These are phyloP conservation scores for Aspergillus tanneri DNA, from an alignment of 2,329 filamentous ascomycete genomes.

Conservation along the genomic window DNA sequence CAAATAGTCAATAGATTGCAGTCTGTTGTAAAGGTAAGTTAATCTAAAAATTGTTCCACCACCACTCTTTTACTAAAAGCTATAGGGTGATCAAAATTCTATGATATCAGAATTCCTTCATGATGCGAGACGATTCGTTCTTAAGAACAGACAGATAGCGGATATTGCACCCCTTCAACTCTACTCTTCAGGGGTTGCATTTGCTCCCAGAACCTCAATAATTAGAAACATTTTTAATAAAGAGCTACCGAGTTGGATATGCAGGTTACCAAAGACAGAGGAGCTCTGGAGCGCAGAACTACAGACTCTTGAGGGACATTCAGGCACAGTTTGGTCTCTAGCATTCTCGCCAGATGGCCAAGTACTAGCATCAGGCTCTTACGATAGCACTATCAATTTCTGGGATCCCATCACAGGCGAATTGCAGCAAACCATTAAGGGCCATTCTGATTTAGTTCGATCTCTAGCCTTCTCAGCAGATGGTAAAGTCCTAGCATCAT, in stretches of 20 bases:
- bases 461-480: not conserved
- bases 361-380: not conserved
- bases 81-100: slow-evolving; percentile 10
- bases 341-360: not conserved
- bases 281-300: slow-evolving; percentile 8
- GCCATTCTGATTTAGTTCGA: not conserved
- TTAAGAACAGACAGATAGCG: slow-evolving; percentile 27
- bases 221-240: slow-evolving; percentile 25
- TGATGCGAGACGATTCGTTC: slow-evolving; percentile 33
- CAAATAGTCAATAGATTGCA: slow-evolving; percentile 17
- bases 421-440: too few species aligned
- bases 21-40: slow-evolving; percentile 13
- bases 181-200: slow-evolving; percentile 33
- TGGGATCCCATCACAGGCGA: not conserved
- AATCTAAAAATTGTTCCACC: not conserved
- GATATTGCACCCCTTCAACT: slow-evolving; percentile 35
- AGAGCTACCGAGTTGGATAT: slow-evolving; percentile 17
- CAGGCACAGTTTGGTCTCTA: not conserved
- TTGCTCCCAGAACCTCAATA: slow-evolving; percentile 28
- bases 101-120: slow-evolving; percentile 23
- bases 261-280: slow-evolving; percentile 13
- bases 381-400: not conserved
- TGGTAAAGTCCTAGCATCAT: not conserved
- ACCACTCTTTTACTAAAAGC: not conserved
- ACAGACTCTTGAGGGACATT: not conserved